A percentile compares a stretch with the other conserved stretches of the same genome.
Evolutionary conservation across 2,329 filamentous ascomycete species (phyloP).

Genomic region (Neopestalotiopsis clavispora): DNA sequence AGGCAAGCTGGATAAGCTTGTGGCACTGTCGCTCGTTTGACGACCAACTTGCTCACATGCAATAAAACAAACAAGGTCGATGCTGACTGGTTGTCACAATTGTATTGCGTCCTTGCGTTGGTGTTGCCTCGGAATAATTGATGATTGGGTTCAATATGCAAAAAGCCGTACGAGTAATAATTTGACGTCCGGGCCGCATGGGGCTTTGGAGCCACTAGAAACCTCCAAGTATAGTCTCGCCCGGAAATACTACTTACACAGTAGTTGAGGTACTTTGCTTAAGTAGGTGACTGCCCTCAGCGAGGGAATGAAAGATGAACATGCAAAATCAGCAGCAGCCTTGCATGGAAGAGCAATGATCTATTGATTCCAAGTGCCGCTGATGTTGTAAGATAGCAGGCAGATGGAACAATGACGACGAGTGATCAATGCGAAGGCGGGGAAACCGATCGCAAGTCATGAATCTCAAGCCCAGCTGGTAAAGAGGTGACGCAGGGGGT

Average conservation of each 20-base stretch:
- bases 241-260: background rate
- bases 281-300: background rate
- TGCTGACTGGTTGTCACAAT: conserved; percentile 1
- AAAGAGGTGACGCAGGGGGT: conserved; percentile 1
- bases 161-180: background rate
- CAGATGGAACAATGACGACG: conserved; percentile 6
- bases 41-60: background rate
- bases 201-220: no score
- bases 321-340: no score
- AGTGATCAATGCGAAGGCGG: conserved; percentile 6
- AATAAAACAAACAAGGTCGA: conserved; percentile 1
- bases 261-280: background rate
- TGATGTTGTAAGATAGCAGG: background rate
- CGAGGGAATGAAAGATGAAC: background rate
- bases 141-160: conserved; percentile 11
- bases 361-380: no score
- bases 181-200: background rate
- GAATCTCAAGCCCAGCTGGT: background rate
- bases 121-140: conserved; percentile 8
- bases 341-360: no score
- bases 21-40: background rate
- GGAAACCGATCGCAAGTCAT: conserved; percentile 11
- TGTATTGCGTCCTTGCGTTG: conserved; percentile 5
- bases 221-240: no score
- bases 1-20: background rate